phyloP scores from a whole-genome alignment of 1,284 basidiomycete species.

The Ganoderma multipileum region DNA sequence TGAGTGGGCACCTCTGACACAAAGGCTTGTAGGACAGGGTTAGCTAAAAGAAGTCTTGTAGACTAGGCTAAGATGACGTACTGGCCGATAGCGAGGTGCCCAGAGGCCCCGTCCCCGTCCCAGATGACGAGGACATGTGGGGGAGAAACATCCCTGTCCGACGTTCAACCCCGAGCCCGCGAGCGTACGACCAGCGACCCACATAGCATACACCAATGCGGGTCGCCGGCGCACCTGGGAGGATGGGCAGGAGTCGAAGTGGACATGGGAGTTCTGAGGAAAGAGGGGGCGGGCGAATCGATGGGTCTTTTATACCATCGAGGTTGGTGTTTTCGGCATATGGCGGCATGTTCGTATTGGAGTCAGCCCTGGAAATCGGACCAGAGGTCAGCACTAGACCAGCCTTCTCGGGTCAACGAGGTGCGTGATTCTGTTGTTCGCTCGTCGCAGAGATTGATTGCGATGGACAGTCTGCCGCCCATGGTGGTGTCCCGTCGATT shows the following conservation, averaged over 20 bases:
- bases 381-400: background rate
- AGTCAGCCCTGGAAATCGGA: background rate
- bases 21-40: background rate
- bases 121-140: background rate
- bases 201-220: background rate
- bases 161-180: background rate
- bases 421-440: background rate
- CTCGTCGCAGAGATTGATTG: too few species aligned
- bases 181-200: background rate
- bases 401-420: background rate
- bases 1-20: background rate
- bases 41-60: background rate
- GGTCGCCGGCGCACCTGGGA: background rate
- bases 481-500: too few species aligned
- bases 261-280: conserved; percentile 17
- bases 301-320: conserved; percentile 1
- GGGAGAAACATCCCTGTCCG: conserved; percentile 4
- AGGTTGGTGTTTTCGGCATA: background rate
- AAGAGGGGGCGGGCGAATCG: background rate
- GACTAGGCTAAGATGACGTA: background rate
- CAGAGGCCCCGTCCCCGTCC: background rate
- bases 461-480: too few species aligned
- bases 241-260: background rate
- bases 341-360: background rate
- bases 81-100: background rate